Percentiles rank a stretch among this genome's conserved stretches.
These are phyloP conservation scores for Macadamia tetraphylla DNA, from an alignment of 164 flowering plant genomes.

Conservation along the genomic window DNA sequence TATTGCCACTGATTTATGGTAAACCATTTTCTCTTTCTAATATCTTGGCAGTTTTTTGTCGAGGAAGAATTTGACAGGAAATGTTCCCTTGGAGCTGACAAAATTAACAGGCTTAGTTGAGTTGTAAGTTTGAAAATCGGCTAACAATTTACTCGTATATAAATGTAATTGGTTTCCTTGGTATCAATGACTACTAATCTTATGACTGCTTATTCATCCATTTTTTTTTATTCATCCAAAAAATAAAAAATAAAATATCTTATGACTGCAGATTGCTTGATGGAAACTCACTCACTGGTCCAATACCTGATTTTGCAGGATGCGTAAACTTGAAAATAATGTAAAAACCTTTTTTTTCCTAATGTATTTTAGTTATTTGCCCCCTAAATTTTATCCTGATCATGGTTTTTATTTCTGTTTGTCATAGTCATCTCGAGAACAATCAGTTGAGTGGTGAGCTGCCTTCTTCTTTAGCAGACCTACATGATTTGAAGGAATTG, in stretches of 20 bases:
- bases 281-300: conserved; percentile 71
- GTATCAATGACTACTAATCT: conserved; percentile 6
- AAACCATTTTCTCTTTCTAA: background rate
- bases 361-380: background rate
- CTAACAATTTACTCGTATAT: background rate
- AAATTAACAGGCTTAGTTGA: conserved; percentile 67
- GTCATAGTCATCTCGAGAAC: conserved; percentile 84
- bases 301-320: conserved; percentile 85
- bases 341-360: conserved; percentile 29
- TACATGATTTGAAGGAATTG: conserved; percentile 74
- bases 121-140: conserved; percentile 49
- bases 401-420: conserved; percentile 9
- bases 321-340: conserved; percentile 59
- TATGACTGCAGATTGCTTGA: conserved; percentile 75
- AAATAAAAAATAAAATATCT: no score
- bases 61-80: conserved; percentile 71
- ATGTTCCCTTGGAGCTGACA: conserved; percentile 63
- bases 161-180: background rate
- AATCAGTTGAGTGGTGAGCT: conserved; percentile 75
- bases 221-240: no score
- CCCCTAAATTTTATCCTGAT: background rate
- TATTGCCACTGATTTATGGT: background rate
- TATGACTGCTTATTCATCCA: background rate
- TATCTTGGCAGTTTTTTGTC: conserved; percentile 54
- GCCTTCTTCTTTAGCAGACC: conserved; percentile 62